Conservation (phyloP, 495 filamentous ascomycete genomes). For the Aspergillus steynii region DNA sequence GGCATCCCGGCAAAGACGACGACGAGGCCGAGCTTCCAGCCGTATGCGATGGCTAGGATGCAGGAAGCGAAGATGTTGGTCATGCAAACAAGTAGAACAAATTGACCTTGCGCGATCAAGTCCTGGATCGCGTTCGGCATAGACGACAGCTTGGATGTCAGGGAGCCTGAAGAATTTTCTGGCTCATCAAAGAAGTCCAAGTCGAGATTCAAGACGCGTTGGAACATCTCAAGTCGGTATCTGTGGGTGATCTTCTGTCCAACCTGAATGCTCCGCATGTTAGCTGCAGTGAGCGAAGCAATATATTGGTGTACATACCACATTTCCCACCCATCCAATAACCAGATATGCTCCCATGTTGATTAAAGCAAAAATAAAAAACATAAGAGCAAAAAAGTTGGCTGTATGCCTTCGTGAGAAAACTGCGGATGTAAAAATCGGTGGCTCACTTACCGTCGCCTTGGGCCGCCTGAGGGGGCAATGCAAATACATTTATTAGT, state of each 20-base stretch:
- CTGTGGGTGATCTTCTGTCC: conserved; percentile 40
- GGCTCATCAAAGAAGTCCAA: conserved; percentile 50
- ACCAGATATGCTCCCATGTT: conserved; percentile 43
- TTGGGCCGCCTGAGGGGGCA: too few species aligned
- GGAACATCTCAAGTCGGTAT: conserved; percentile 44
- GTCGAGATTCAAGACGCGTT: conserved; percentile 47
- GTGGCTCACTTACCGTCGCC: too few species aligned
- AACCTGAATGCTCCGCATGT: too few species aligned
- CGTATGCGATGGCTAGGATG: conserved; percentile 48
- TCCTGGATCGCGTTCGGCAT: conserved; percentile 59
- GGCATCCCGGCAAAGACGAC: conserved; percentile 54
- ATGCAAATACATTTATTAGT: not conserved
- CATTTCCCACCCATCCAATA: conserved; percentile 13
- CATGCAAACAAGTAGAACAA: conserved; percentile 22
- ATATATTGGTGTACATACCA: conserved; percentile 19
- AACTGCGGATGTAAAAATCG: not conserved
- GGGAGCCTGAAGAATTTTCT: conserved; percentile 39
- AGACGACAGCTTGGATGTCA: conserved; percentile 49
- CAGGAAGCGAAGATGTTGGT: conserved; percentile 51
- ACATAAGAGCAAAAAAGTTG: conserved; percentile 52
- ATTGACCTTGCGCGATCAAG: conserved; percentile 40
- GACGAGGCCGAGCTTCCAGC: conserved; percentile 58
- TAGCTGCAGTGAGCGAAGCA: too few species aligned
- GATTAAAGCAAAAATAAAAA: conserved; percentile 52
- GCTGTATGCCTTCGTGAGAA: not conserved